phyloP scores from a whole-genome alignment of 2,329 filamentous ascomycete genomes.

The Tolypocladium capitatum region DNA sequence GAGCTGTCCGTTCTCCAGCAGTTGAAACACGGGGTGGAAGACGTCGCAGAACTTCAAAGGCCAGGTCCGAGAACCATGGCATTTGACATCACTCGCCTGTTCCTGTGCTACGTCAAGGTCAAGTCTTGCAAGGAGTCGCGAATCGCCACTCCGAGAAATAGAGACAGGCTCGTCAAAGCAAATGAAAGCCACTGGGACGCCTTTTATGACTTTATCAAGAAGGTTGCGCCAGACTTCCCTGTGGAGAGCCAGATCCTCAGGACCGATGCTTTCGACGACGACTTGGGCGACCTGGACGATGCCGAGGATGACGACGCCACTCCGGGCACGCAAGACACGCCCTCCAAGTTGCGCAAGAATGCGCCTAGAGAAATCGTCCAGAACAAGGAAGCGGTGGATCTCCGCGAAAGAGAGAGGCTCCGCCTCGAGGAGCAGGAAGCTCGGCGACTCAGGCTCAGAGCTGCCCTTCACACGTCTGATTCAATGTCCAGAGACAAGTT shows the following conservation, averaged over 20 bases:
- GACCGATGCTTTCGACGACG: constrained; percentile 10
- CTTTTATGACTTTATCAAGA: constrained; percentile 15
- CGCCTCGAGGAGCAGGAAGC: constrained; percentile 40
- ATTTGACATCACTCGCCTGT: constrained; percentile 18
- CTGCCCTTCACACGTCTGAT: constrained; percentile 29
- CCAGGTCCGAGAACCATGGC: constrained; percentile 6
- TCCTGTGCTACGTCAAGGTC: constrained; percentile 15
- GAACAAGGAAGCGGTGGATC: constrained; percentile 28
- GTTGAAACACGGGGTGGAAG: constrained; percentile 5
- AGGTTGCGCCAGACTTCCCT: constrained; percentile 15
- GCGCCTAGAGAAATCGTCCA: constrained; percentile 19
- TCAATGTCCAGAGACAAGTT: constrained; percentile 30
- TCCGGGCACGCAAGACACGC: not conserved
- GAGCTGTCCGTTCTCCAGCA: constrained; percentile 2
- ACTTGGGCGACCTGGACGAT: constrained; percentile 6
- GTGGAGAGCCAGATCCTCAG: constrained; percentile 19
- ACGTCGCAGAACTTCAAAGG: constrained; percentile 3
- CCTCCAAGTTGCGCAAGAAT: constrained; percentile 9
- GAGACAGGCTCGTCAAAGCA: constrained; percentile 5
- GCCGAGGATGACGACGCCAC: constrained; percentile 5
- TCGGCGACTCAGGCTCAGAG: constrained; percentile 34
- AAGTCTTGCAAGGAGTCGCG: constrained; percentile 10
- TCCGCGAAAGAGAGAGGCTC: constrained; percentile 41
- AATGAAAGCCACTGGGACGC: constrained; percentile 6
- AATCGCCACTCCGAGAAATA: constrained; percentile 10